Percentiles rank a stretch among this genome's conserved stretches.
Conservation (phyloP, 164 flowering plant species). For the Vitis rupestris region DNA sequence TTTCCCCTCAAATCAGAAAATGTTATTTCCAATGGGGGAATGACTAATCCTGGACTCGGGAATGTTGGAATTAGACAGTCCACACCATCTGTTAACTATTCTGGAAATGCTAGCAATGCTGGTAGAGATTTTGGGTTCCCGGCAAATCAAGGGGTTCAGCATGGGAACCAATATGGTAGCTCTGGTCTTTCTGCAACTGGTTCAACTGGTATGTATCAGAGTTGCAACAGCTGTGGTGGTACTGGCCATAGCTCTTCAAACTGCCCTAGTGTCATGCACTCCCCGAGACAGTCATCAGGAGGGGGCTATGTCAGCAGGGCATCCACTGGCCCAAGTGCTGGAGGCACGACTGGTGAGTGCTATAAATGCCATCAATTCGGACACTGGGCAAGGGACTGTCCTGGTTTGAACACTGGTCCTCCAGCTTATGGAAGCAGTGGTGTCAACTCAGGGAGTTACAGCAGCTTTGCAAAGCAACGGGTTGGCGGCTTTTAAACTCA, state of each 20-base stretch:
- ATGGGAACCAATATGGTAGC: constrained; percentile 54
- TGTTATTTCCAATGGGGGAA: constrained; percentile 23
- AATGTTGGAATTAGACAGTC: constrained; percentile 28
- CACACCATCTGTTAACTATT: constrained; percentile 22
- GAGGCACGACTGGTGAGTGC: constrained; percentile 44
- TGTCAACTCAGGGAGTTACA: constrained; percentile 23
- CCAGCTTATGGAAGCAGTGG: constrained; percentile 42
- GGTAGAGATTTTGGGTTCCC: constrained; percentile 31
- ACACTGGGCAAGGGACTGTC: constrained; percentile 83
- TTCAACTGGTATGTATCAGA: constrained; percentile 23
- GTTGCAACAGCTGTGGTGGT: constrained; percentile 67
- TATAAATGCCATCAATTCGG: constrained; percentile 77
- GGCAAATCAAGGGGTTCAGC: constrained; percentile 43
- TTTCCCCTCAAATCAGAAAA: constrained; percentile 23
- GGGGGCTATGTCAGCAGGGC: constrained; percentile 30
- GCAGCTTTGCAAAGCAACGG: constrained; percentile 26
- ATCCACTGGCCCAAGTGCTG: constrained; percentile 26
- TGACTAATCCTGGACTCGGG: constrained; percentile 23
- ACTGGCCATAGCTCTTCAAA: constrained; percentile 60
- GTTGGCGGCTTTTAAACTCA: constrained; percentile 33
- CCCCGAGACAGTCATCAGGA: constrained; percentile 42
- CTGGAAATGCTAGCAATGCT: constrained; percentile 19
- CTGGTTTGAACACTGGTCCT: constrained; percentile 30
- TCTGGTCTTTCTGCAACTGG: constrained; percentile 21
- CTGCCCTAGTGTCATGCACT: constrained; percentile 60